A percentile compares a stretch with the other conserved stretches of the same genome.
Evolutionary conservation across 306 rosid species (phyloP).

Genomic region (Trichosanthes truncata): DNA sequence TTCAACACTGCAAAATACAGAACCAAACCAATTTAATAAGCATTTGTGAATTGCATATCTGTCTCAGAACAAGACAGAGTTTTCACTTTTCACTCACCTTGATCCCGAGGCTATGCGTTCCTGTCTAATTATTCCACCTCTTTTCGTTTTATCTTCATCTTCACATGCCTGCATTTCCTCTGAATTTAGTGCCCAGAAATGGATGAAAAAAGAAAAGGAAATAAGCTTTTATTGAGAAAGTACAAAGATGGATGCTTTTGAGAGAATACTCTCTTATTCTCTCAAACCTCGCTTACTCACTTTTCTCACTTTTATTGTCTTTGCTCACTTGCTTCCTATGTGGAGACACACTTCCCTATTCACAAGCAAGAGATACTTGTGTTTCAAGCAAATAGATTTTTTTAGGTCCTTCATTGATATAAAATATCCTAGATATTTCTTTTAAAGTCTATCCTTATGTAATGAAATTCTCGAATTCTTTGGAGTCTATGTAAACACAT

Average conservation of each 20-base stretch:
- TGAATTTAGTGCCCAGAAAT: neutral
- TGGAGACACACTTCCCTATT: no score
- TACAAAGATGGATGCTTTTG: no score
- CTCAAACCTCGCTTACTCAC: no score
- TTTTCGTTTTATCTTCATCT: slow-evolving; percentile 20
- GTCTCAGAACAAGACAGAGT: neutral
- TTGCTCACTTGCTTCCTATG: no score
- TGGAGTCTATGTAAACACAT: no score
- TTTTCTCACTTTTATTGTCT: no score
- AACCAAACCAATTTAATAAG: neutral
- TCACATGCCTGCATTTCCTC: slow-evolving; percentile 39
- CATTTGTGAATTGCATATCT: neutral
- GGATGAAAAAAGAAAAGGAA: neutral
- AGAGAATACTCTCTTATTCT: neutral
- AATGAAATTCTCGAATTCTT: no score
- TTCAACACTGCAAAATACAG: neutral
- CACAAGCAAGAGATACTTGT: no score
- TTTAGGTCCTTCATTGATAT: no score
- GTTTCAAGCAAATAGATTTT: no score
- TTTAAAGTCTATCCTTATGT: no score
- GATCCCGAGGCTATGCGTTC: slow-evolving; percentile 28
- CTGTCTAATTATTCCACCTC: slow-evolving; percentile 29
- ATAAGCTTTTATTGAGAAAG: neutral
- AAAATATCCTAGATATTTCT: no score
- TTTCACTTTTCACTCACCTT: slow-evolving; percentile 17